Conservation (phyloP, 1,284 basidiomycete species). For the Calocybe gambosa region DNA sequence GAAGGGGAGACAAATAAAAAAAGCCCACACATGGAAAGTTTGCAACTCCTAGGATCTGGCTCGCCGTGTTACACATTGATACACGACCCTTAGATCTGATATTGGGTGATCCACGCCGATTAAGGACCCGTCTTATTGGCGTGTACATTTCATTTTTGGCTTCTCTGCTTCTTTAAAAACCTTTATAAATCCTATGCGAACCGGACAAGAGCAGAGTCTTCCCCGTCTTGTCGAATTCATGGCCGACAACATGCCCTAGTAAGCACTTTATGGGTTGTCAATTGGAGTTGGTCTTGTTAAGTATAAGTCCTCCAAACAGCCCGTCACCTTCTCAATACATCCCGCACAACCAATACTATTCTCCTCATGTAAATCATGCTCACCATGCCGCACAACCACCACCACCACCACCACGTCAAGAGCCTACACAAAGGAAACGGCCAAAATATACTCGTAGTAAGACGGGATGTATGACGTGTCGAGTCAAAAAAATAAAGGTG, state of each 20-base stretch:
- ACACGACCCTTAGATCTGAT: constrained; percentile 56
- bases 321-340: constrained; percentile 30
- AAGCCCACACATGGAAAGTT: constrained; percentile 28
- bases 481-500: constrained; percentile 84
- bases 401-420: constrained; percentile 40
- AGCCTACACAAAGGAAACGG: constrained; percentile 60
- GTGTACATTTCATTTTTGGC: constrained; percentile 41
- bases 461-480: constrained; percentile 78
- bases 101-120: constrained; percentile 56
- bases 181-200: constrained; percentile 42
- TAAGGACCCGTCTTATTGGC: constrained; percentile 45
- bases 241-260: constrained; percentile 59
- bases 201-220: constrained; percentile 29
- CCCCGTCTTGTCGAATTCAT: constrained; percentile 41
- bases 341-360: constrained; percentile 39
- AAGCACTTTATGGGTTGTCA: constrained; percentile 25
- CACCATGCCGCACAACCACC: constrained; percentile 37
- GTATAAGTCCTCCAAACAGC: constrained; percentile 1
- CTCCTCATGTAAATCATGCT: constrained; percentile 32
- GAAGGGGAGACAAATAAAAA: constrained; percentile 28
- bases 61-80: constrained; percentile 30
- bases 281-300: constrained; percentile 8
- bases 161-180: constrained; percentile 35
- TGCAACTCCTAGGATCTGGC: constrained; percentile 35
- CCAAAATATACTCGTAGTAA: constrained; percentile 85